These are phyloP conservation scores for Oryza punctata DNA, from an alignment of 176 grass and related monocot species.

Conservation along the genomic window DNA sequence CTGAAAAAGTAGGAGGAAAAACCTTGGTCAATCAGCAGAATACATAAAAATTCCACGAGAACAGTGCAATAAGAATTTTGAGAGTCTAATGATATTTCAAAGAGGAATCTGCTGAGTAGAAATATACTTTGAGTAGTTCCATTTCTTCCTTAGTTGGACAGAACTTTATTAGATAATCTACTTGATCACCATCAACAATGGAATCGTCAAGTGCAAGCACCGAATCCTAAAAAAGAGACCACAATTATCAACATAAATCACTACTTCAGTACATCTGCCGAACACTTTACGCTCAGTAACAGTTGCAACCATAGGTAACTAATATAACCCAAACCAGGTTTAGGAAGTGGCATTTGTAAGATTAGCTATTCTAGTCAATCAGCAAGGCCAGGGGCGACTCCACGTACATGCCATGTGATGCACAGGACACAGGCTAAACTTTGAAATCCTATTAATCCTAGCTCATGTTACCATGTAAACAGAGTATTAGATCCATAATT, in stretches of 20 bases:
- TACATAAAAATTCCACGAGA: not conserved
- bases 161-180: constrained; percentile 92
- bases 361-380: constrained; percentile 12
- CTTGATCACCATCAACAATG: constrained; percentile 81
- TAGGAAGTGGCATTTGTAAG: not conserved
- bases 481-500: too few species aligned
- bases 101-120: constrained; percentile 13
- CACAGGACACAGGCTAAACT: too few species aligned
- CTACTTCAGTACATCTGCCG: not conserved
- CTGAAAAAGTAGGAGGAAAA: constrained; percentile 48
- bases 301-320: constrained; percentile 15
- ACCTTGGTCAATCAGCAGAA: constrained; percentile 5
- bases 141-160: constrained; percentile 97
- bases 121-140: constrained; percentile 79
- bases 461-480: too few species aligned
- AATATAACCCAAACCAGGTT: constrained; percentile 16
- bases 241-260: constrained; percentile 12
- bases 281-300: constrained; percentile 13
- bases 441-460: too few species aligned
- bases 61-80: constrained; percentile 1
- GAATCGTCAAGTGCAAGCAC: constrained; percentile 87
- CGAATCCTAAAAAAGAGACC: constrained; percentile 53
- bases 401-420: too few species aligned
- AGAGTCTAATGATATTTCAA: constrained; percentile 41
- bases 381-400: not conserved